phyloP scores from a whole-genome alignment of 176 grass and related monocot genomes.

The Oryza punctata region DNA sequence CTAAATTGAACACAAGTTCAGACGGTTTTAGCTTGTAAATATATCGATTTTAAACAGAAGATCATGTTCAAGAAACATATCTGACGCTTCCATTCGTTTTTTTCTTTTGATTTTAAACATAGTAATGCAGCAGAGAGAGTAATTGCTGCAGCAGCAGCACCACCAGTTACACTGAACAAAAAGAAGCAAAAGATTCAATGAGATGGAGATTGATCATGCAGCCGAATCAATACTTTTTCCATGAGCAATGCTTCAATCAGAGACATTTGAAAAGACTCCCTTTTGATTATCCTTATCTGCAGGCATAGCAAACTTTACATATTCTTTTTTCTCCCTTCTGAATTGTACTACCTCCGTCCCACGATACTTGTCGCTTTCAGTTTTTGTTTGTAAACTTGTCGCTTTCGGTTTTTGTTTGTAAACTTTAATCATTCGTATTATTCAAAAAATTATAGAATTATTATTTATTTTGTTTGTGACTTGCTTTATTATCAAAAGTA shows the following conservation, averaged over 20 bases:
- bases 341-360: conserved; percentile 1
- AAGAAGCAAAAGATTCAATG: background rate
- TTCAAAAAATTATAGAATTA: no score
- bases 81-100: background rate
- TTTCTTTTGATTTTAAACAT: background rate
- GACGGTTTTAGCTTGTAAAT: background rate
- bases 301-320: background rate
- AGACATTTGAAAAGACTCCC: background rate
- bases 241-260: background rate
- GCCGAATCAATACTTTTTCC: background rate
- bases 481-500: no score
- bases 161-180: background rate
- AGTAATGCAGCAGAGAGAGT: background rate
- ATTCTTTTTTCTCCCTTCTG: background rate
- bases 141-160: background rate
- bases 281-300: background rate
- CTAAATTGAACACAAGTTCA: background rate
- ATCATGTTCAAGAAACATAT: background rate
- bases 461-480: no score
- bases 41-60: background rate
- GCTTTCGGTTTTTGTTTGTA: no score
- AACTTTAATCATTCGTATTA: no score
- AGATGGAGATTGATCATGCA: background rate
- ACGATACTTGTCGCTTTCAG: no score
- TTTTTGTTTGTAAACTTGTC: no score